Evolutionary conservation across 345 rosid species (phyloP).

Genomic region (Noccaea bulbosa): DNA sequence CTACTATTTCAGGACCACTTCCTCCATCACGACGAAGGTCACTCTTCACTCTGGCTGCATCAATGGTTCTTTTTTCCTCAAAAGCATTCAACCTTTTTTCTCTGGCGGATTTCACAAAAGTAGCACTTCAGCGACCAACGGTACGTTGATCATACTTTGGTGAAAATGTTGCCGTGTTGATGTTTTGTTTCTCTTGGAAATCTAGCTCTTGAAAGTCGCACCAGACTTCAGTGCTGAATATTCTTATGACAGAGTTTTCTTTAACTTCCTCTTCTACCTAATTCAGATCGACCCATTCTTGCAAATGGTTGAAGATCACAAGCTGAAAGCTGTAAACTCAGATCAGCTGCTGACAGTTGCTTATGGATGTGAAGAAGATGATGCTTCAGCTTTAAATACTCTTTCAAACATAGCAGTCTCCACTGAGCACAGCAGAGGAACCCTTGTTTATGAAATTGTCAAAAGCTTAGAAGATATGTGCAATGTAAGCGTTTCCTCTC

Average conservation of each 20-base stretch:
- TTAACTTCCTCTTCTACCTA: conserved; percentile 35
- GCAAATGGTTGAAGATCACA: conserved; percentile 72
- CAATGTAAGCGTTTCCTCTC: conserved; percentile 53
- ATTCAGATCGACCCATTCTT: conserved; percentile 86
- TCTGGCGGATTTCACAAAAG: conserved; percentile 59
- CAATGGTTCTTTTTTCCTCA: conserved; percentile 90
- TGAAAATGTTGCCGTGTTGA: conserved; percentile 19
- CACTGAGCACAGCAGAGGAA: conserved; percentile 65
- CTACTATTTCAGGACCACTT: conserved; percentile 64
- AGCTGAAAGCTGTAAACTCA: conserved; percentile 63
- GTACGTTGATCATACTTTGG: conserved; percentile 46
- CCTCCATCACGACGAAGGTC: conserved; percentile 84
- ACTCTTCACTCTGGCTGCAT: conserved; percentile 77
- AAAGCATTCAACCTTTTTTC: conserved; percentile 66
- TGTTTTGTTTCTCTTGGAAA: conserved; percentile 18
- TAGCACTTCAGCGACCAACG: conserved; percentile 59
- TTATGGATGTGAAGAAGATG: conserved; percentile 81
- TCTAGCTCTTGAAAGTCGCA: neutral
- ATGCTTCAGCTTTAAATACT: conserved; percentile 58
- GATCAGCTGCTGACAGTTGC: conserved; percentile 42
- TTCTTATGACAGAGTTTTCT: neutral
- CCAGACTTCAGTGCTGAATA: neutral
- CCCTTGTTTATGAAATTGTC: conserved; percentile 67
- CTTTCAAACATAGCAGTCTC: conserved; percentile 60
- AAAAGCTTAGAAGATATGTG: conserved; percentile 65